Percentiles rank a stretch among this genome's conserved stretches.
Evolutionary conservation across 768 basidiomycete genomes (phyloP).

Genomic region (Suillus ampliporus): DNA sequence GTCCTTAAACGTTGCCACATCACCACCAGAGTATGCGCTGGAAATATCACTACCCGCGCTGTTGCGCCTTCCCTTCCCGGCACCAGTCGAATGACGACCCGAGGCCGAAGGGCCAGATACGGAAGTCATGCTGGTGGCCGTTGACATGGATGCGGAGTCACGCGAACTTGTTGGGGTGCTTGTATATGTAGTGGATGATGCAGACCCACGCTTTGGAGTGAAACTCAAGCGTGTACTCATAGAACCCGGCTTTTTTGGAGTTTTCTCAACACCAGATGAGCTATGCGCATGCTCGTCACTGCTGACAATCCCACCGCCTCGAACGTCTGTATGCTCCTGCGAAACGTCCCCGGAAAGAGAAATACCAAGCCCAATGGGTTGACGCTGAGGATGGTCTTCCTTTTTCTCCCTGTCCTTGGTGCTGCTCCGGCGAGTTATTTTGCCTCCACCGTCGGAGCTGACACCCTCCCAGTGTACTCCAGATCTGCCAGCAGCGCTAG

Average conservation of each 20-base stretch:
- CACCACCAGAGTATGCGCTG: slow-evolving; percentile 67
- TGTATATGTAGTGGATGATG: slow-evolving; percentile 86
- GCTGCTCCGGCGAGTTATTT: slow-evolving; percentile 42
- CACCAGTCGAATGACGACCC: slow-evolving; percentile 69
- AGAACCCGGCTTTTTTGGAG: slow-evolving; percentile 66
- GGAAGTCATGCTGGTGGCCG: slow-evolving; percentile 78
- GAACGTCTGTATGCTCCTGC: slow-evolving; percentile 48
- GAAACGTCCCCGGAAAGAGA: slow-evolving; percentile 39
- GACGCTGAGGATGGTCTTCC: slow-evolving; percentile 23
- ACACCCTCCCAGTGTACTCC: slow-evolving; percentile 80
- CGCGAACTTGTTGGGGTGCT: slow-evolving; percentile 84
- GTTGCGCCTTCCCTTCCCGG: slow-evolving; percentile 70
- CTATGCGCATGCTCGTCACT: slow-evolving; percentile 62
- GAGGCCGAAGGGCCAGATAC: slow-evolving; percentile 64
- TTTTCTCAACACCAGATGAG: slow-evolving; percentile 60
- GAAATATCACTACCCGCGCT: slow-evolving; percentile 89
- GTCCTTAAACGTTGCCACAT: slow-evolving; percentile 67
- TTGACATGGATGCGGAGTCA: slow-evolving; percentile 85
- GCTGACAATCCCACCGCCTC: slow-evolving; percentile 50
- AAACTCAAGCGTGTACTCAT: slow-evolving; percentile 70
- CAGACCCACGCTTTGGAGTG: slow-evolving; percentile 86
- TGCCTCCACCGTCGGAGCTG: slow-evolving; percentile 41
- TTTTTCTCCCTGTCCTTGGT: slow-evolving; percentile 54
- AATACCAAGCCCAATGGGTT: slow-evolving; percentile 40
- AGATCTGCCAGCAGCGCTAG: slow-evolving; percentile 53